Base-by-base conservation (phyloP, 768 basidiomycete genomes). In the Pulveroboletus ravenelii region DNA sequence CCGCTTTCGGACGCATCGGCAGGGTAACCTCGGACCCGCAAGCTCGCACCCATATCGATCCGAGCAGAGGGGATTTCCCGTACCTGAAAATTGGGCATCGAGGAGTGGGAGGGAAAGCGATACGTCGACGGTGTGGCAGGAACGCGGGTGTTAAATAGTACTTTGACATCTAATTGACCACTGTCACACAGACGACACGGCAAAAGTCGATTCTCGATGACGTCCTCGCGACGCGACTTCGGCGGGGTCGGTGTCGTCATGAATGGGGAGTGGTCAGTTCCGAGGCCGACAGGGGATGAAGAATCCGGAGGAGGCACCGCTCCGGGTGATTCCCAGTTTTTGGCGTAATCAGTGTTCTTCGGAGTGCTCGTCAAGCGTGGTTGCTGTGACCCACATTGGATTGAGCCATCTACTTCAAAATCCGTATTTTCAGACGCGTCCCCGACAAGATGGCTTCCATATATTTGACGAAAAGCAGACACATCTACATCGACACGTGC, bases 281-380 rank as follows among this genome's bases (percentile, higher is more conserved):
- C 40, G n/a, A 51, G 20, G 6, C 37, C 12, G 13, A 51, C 23
- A 37, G 60, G 58, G 3, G 60, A 65, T 20, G 63, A 64, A 10
- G 62, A 65, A 6, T 53, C 51, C 17, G 63, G 61, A 50, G 63
- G 62, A 13, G 32, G 50, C 0, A 20, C 37, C 37, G 41, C 8
- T n/a, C 20, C 20, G 10, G 57, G 54, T 0, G 53, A 51, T n/a
- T 43, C 41, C 44, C 50, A 52, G 34, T 23, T 27, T 27, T 48
- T 43, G 38, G 7, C 23, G n/a, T 42, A 6, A 23, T 1, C n/a
- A 46, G 35, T 39, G 44, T 61, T 25, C 36, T 39, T 58, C 45
- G 52, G 47, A 31, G 49, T 53, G 17, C 34, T 48, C 31, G 40
- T 41, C 10, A 45, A 23, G 30, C 18, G 31, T 4, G 40, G 39